Conservation (phyloP, 108 stramenopile species). For the Cyclotella cryptica region DNA sequence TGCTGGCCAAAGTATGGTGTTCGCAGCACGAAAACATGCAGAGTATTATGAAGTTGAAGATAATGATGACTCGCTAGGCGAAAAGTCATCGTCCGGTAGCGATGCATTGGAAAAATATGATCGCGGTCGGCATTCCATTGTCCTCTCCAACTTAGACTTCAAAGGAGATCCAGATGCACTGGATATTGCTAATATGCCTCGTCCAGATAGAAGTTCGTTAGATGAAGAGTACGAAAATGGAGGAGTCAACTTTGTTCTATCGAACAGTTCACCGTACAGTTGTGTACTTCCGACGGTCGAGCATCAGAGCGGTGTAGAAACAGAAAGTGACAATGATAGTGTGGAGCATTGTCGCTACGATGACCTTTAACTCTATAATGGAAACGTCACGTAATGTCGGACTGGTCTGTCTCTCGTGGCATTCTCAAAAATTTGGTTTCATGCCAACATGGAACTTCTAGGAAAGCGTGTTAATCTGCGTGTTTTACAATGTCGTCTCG, state of each 20-base stretch:
- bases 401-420: too few relatives aligned
- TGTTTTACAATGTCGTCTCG: constrained; percentile 46
- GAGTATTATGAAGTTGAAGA: too few relatives aligned
- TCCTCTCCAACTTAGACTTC: neutral
- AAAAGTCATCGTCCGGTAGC: too few relatives aligned
- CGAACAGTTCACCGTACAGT: neutral
- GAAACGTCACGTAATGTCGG: too few relatives aligned
- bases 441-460: neutral
- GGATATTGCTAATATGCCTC: neutral
- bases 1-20: too few relatives aligned
- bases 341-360: too few relatives aligned
- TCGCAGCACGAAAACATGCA: too few relatives aligned
- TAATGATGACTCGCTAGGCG: too few relatives aligned
- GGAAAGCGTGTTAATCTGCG: neutral
- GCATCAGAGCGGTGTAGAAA: too few relatives aligned
- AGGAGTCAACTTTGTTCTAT: neutral
- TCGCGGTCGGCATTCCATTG: neutral
- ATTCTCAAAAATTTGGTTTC: neutral
- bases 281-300: neutral
- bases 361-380: too few relatives aligned
- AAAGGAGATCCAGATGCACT: neutral
- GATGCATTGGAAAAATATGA: too few relatives aligned
- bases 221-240: neutral
- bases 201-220: neutral
- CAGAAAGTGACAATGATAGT: too few relatives aligned